Evolutionary conservation across 2,329 filamentous ascomycete species (phyloP).

Genomic region (Calycina herbarum): DNA sequence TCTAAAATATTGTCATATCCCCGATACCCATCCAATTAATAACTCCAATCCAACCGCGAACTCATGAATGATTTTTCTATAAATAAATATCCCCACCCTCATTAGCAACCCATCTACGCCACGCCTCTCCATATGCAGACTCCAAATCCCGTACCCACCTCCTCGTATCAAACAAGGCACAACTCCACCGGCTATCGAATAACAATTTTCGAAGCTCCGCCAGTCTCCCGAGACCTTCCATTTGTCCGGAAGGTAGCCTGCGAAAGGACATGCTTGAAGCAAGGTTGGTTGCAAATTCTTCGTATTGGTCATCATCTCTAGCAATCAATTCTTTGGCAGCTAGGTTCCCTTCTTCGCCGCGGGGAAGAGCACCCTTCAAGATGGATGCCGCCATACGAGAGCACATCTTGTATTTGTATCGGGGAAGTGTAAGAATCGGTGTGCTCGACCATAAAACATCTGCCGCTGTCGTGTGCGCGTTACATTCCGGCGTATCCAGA

Average conservation of each 20-base stretch:
- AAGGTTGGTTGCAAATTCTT: conserved; percentile 70
- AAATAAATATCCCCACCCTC: conserved; percentile 94
- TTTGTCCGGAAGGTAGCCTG: conserved; percentile 45
- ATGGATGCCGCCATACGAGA: conserved; percentile 97
- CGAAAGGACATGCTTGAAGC: conserved; percentile 64
- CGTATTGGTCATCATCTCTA: conserved; percentile 77
- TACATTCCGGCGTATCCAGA: conserved; percentile 95
- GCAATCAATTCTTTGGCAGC: conserved; percentile 78
- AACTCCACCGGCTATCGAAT: conserved; percentile 81
- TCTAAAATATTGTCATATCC: not conserved
- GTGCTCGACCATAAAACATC: conserved; percentile 97
- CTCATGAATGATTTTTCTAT: conserved; percentile 12
- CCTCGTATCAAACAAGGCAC: conserved; percentile 85
- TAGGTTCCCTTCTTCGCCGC: conserved; percentile 61
- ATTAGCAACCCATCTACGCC: conserved; percentile 82
- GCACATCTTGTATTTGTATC: conserved; percentile 98
- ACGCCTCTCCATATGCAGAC: conserved; percentile 82
- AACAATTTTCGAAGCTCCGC: conserved; percentile 77
- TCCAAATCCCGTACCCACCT: conserved; percentile 92
- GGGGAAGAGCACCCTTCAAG: conserved; percentile 82
- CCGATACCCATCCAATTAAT: not conserved
- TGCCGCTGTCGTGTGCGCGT: conserved; percentile 95
- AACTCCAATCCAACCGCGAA: not conserved
- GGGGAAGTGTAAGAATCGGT: conserved; percentile 82
- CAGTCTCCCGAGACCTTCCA: conserved; percentile 66